Evolutionary conservation across 768 basidiomycete genomes (phyloP), one percentile per base, ranked within the genome.

Genomic region (Naganishia friedmannii): DNA sequence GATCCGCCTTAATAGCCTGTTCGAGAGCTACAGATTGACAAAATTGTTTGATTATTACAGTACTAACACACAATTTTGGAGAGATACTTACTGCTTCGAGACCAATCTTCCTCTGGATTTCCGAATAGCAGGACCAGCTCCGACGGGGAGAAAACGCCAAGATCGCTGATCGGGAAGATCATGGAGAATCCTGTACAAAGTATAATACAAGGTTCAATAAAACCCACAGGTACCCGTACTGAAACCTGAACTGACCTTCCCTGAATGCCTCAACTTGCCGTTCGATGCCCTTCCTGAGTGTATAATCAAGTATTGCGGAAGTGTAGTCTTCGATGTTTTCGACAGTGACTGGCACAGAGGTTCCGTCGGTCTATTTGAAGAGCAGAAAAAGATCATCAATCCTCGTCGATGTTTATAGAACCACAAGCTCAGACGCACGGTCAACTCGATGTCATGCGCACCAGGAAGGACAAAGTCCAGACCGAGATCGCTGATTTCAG

Each of bases 91-190:
- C 94, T 92, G 80, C 96, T 93, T 13, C 85, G 78, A 71, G 86
- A 88, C 96, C 96, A 99, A 78, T 99, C 96, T 77, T 99, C 96
- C n/a, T 97, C 92, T 10, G 90, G 88, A 75, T 94, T 94, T 21
- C 95, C 95, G 76, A 97, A 95, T 26, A 98, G 84, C 86, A 95
- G 90, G 19, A 90, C 90, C n/a, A 99, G 83, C 80, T 99, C 96
- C 70, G 96, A 92, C 5, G 92, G 86, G 45, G 94, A 90, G 83
- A 99, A 99, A 7, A 92, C 90, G 74, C 90, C 88, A 34, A 99
- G 83, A 77, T 99, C 94, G 31, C 85, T 83, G 55, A 98, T 88
- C 5, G 95, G 91, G 85, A 99, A 98, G 34, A 98, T 93, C 78
- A 93, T 65, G n/a, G 79, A 79, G 74, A 82, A 82, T 17, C 81